These are phyloP conservation scores for Penicillium glabrum DNA, from an alignment of 2,329 filamentous ascomycete genomes.

Conservation along the genomic window DNA sequence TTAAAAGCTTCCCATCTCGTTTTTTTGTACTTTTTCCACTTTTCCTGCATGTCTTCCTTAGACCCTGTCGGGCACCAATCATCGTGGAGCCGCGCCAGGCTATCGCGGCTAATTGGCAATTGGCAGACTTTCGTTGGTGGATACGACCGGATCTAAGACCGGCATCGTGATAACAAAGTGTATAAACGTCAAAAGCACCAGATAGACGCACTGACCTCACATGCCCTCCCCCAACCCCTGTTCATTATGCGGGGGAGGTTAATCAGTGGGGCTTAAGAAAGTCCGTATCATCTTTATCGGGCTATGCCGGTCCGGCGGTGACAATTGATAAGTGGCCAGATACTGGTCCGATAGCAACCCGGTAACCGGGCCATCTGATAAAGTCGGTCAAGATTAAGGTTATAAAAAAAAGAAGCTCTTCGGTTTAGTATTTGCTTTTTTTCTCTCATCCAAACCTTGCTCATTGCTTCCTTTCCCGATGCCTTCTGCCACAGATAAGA, in stretches of 20 bases:
- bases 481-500: neutral
- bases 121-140: conserved; percentile 2
- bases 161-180: neutral
- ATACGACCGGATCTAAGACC: conserved; percentile 4
- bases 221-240: neutral
- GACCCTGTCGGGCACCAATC: conserved; percentile 10
- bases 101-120: conserved; percentile 3
- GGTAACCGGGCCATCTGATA: neutral
- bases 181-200: neutral
- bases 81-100: neutral
- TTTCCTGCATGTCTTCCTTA: conserved; percentile 2
- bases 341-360: neutral
- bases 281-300: neutral
- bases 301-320: conserved; percentile 3
- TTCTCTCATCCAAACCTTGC: neutral
- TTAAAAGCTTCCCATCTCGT: neutral
- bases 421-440: neutral
- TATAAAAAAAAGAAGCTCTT: neutral
- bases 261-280: neutral
- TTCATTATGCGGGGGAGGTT: conserved; percentile 2
- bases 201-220: neutral
- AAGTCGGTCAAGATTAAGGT: neutral
- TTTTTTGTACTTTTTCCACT: conserved; percentile 1
- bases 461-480: neutral
- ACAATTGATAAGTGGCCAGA: neutral